phyloP scores from a whole-genome alignment of 305 asterid genomes.

The Fraxinus baroniana region DNA sequence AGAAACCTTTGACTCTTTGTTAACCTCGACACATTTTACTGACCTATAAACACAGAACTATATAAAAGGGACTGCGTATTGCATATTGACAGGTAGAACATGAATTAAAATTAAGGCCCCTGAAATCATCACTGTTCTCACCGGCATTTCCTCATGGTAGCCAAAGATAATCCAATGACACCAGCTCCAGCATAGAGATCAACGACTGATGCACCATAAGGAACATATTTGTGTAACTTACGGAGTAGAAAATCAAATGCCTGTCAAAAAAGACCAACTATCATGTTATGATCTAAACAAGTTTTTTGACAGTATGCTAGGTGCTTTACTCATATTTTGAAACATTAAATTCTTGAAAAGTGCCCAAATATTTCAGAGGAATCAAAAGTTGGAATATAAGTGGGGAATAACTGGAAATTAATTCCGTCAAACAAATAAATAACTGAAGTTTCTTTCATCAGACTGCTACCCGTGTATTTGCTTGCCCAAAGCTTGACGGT shows the following conservation, averaged over 20 bases:
- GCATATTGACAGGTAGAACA: conserved; percentile 15
- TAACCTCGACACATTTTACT: conserved; percentile 88
- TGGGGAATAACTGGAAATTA: conserved; percentile 8
- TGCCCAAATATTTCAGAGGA: conserved; percentile 5
- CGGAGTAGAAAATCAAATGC: conserved; percentile 83
- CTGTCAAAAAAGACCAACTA: conserved; percentile 41
- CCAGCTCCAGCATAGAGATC: conserved; percentile 98
- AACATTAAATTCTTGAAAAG: conserved; percentile 7
- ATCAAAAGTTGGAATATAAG: not conserved
- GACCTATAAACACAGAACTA: conserved; percentile 48
- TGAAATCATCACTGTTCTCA: conserved; percentile 22
- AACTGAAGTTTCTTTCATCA: conserved; percentile 14
- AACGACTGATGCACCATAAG: conserved; percentile 77
- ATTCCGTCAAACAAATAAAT: conserved; percentile 19
- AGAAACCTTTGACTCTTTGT: conserved; percentile 76
- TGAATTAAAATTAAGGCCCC: conserved; percentile 2
- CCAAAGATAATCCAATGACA: conserved; percentile 87
- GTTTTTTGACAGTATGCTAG: conserved; percentile 7
- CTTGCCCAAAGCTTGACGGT: conserved; percentile 94
- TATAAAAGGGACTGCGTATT: not conserved
- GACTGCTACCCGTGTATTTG: conserved; percentile 74
- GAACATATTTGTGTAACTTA: conserved; percentile 75
- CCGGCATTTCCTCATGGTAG: conserved; percentile 84
- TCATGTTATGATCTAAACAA: not conserved
- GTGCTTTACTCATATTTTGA: not conserved